These are phyloP conservation scores for Ganoderma lingzhi DNA, from an alignment of 1,284 basidiomycete species.

Conservation along the genomic window DNA sequence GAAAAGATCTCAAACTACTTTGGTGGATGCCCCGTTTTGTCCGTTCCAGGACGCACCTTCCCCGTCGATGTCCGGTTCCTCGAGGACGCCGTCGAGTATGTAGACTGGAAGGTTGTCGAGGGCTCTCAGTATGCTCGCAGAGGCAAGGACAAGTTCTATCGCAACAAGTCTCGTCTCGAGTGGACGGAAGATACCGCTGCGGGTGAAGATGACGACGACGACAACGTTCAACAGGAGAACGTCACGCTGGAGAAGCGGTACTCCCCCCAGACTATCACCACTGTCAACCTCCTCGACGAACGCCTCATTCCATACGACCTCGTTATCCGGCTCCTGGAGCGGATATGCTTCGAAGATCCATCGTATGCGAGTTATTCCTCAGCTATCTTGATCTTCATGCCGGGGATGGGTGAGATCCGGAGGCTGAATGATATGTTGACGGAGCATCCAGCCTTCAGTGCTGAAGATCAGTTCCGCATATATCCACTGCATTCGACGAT, in stretches of 20 bases:
- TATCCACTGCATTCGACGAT: slow-evolving; percentile 95
- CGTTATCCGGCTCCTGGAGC: slow-evolving; percentile 87
- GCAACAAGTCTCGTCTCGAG: slow-evolving; percentile 68
- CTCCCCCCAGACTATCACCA: slow-evolving; percentile 76
- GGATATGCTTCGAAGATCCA: slow-evolving; percentile 80
- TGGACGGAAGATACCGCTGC: slow-evolving; percentile 77
- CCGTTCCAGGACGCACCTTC: slow-evolving; percentile 96
- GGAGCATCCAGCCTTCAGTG: slow-evolving; percentile 82
- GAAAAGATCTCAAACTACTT: slow-evolving; percentile 96
- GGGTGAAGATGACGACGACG: slow-evolving; percentile 79
- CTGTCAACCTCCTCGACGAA: slow-evolving; percentile 91
- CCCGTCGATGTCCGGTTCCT: slow-evolving; percentile 91
- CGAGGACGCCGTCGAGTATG: slow-evolving; percentile 92
- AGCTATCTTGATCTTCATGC: slow-evolving; percentile 94
- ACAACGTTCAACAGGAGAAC: slow-evolving; percentile 52
- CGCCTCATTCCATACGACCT: slow-evolving; percentile 91
- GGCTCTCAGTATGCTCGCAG: slow-evolving; percentile 87
- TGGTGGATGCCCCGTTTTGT: slow-evolving; percentile 87
- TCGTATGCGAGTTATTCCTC: slow-evolving; percentile 70
- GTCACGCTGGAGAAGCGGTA: slow-evolving; percentile 78
- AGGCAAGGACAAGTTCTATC: slow-evolving; percentile 76
- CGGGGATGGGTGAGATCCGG: slow-evolving; percentile 93
- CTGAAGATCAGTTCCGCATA: slow-evolving; percentile 73
- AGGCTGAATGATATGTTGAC: slow-evolving; percentile 85
- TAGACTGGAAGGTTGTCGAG: slow-evolving; percentile 87